A percentile compares a stretch with the other conserved stretches of the same genome.
Conservation (phyloP, 129 eudicot species). For the Heracleum sosnowskyi region DNA sequence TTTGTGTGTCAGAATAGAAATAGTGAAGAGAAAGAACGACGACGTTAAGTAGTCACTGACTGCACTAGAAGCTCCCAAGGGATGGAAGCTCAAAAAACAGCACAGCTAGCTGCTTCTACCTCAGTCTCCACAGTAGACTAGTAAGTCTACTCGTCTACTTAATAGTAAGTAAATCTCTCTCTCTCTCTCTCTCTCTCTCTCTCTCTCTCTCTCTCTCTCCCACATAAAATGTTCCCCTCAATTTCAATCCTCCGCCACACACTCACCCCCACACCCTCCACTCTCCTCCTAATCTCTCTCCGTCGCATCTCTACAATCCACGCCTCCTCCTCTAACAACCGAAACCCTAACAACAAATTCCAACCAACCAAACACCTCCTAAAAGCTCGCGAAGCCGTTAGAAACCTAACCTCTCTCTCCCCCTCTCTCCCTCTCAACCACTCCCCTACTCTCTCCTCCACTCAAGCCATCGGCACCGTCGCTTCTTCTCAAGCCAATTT, state of each 20-base stretch:
- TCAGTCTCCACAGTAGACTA: too few species aligned
- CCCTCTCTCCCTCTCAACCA: conserved; percentile 37
- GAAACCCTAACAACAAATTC: conserved; percentile 17
- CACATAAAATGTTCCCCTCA: conserved; percentile 32
- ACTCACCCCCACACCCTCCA: conserved; percentile 27
- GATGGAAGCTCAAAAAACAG: too few species aligned
- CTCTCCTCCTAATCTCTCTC: conserved; percentile 13
- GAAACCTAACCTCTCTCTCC: conserved; percentile 42
- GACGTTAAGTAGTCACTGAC: too few species aligned
- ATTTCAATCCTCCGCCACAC: conserved; percentile 42
- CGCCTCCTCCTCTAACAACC: conserved; percentile 24
- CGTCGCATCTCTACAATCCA: conserved; percentile 22
- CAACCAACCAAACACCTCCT: conserved; percentile 43
- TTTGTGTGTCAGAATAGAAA: too few species aligned
- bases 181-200: too few species aligned
- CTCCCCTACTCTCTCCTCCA: conserved; percentile 32
- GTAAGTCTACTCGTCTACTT: too few species aligned
- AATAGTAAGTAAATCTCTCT: too few species aligned
- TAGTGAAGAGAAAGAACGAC: too few species aligned
- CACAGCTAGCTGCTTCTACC: too few species aligned
- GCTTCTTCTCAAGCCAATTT: conserved; percentile 83
- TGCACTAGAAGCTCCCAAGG: too few species aligned
- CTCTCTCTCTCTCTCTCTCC: too few species aligned
- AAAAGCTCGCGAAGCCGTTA: conserved; percentile 52
- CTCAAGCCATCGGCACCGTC: conserved; percentile 69